Conservation (phyloP, 352 stramenopile genomes). For the Globisporangium camurandrum region DNA sequence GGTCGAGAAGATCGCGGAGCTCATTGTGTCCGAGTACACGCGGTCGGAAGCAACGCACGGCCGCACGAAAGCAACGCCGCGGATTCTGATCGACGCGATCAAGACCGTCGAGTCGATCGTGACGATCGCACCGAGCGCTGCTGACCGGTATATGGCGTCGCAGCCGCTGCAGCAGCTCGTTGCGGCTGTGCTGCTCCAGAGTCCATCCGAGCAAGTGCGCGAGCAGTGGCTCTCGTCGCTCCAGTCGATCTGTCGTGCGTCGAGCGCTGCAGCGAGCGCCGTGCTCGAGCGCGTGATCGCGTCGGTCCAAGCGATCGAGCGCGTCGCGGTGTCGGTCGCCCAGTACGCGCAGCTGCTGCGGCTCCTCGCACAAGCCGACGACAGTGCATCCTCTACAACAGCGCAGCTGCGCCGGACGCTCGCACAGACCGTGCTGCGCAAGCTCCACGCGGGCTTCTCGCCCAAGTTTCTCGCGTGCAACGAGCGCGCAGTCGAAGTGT, state of each 20-base stretch:
- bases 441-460: constrained; percentile 64
- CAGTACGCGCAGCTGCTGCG: constrained; percentile 68
- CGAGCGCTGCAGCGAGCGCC: constrained; percentile 25
- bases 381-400: constrained; percentile 11
- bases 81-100: constrained; percentile 78
- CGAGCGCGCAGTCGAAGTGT: constrained; percentile 52
- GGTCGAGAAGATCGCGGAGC: constrained; percentile 66
- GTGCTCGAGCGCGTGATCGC: constrained; percentile 67
- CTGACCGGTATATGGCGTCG: constrained; percentile 57
- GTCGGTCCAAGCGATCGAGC: constrained; percentile 59
- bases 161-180: constrained; percentile 33
- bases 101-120: constrained; percentile 82
- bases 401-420: constrained; percentile 43
- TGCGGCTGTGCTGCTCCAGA: constrained; percentile 51
- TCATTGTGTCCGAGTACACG: constrained; percentile 68
- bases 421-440: constrained; percentile 40
- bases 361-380: constrained; percentile 60
- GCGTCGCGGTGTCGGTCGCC: constrained; percentile 46
- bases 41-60: constrained; percentile 20
- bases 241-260: constrained; percentile 59
- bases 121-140: constrained; percentile 49
- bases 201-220: constrained; percentile 65
- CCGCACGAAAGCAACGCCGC: constrained; percentile 37
- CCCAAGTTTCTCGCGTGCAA: constrained; percentile 76
- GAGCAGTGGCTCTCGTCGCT: constrained; percentile 82